Conservation (phyloP, 2,329 filamentous ascomycete genomes). For the Mariannaea sp. region DNA sequence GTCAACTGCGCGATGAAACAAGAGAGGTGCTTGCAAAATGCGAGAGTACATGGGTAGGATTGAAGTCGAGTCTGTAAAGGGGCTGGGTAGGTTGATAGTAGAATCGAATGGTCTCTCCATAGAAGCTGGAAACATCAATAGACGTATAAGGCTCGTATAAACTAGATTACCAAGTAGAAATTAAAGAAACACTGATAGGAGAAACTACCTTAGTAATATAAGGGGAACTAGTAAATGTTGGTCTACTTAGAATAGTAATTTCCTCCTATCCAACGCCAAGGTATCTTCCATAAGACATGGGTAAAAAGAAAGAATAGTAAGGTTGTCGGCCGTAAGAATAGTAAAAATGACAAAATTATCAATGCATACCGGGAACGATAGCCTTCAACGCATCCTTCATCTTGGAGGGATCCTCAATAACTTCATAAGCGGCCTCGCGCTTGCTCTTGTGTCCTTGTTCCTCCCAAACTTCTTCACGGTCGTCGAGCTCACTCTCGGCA, state of each 20-base stretch:
- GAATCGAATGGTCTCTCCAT: not conserved
- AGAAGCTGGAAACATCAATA: no score
- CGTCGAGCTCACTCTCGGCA: slow-evolving; percentile 56
- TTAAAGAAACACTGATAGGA: slow-evolving; percentile 1
- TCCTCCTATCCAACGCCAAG: slow-evolving; percentile 19
- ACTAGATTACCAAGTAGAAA: slow-evolving; percentile 7
- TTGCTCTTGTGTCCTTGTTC: slow-evolving; percentile 53
- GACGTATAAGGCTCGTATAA: no score
- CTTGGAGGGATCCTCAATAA: slow-evolving; percentile 55
- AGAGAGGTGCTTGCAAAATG: slow-evolving; percentile 40
- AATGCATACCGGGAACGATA: slow-evolving; percentile 33
- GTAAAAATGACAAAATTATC: slow-evolving; percentile 25
- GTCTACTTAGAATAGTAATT: not conserved
- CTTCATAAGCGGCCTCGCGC: slow-evolving; percentile 56
- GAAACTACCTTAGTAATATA: not conserved
- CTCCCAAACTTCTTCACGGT: slow-evolving; percentile 49
- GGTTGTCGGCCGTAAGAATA: slow-evolving; percentile 26
- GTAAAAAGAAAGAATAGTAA: slow-evolving; percentile 14
- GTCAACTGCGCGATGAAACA: slow-evolving; percentile 39
- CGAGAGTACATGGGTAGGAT: slow-evolving; percentile 42
- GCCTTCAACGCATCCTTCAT: slow-evolving; percentile 46
- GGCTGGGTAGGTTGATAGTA: not conserved
- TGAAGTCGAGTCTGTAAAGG: slow-evolving; percentile 38
- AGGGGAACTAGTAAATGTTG: slow-evolving; percentile 7
- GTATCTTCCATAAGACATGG: slow-evolving; percentile 26